A percentile compares a stretch with the other conserved stretches of the same genome.
These are phyloP conservation scores for Solanum megistacrolobum DNA, from an alignment of 257 asterid species.

Conservation along the genomic window DNA sequence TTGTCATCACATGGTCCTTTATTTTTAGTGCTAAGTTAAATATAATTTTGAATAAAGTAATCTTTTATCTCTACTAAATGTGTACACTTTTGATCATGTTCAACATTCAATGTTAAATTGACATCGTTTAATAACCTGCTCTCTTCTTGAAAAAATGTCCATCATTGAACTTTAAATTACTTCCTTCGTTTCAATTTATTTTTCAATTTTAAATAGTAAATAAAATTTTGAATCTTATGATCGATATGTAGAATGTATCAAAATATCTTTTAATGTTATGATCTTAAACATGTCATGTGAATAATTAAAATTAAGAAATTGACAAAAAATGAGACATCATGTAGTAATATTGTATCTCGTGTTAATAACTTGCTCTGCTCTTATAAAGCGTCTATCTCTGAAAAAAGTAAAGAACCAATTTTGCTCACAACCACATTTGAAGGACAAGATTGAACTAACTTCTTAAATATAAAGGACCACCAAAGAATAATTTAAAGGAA, in stretches of 20 bases:
- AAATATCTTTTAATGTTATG: too few relatives aligned
- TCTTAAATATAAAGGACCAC: not conserved
- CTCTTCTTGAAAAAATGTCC: not conserved
- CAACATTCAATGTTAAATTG: not conserved
- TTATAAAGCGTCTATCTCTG: too few relatives aligned
- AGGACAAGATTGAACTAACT: not conserved
- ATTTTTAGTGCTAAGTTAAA: not conserved
- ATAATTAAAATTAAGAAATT: too few relatives aligned
- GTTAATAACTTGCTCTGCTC: too few relatives aligned
- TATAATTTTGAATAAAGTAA: not conserved
- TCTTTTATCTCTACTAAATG: not conserved
- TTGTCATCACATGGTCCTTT: not conserved
- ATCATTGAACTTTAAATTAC: too few relatives aligned
- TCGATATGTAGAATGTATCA: too few relatives aligned
- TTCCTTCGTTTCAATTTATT: too few relatives aligned
- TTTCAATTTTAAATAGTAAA: not conserved
- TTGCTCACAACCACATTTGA: not conserved
- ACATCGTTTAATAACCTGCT: not conserved
- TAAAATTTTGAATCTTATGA: accelerated
- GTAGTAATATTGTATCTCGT: too few relatives aligned
- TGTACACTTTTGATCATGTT: not conserved
- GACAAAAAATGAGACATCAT: too few relatives aligned
- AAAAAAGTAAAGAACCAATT: not conserved
- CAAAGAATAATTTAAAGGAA: not conserved
- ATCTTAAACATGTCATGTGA: too few relatives aligned